Conservation (phyloP, 345 rosid genomes). For the Cardamine occulta region DNA sequence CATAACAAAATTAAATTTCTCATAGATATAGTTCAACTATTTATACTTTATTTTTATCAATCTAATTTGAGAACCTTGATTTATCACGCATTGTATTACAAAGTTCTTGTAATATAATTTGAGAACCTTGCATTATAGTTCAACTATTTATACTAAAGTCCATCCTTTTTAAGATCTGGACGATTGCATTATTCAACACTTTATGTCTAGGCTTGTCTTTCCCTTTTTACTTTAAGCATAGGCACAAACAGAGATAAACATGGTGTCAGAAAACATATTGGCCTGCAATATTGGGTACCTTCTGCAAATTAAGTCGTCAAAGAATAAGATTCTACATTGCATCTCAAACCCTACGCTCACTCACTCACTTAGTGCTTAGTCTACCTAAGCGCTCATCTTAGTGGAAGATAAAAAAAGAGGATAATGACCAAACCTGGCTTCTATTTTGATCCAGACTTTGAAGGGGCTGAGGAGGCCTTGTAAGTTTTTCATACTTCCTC, state of each 20-base stretch:
- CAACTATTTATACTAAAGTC: conserved; percentile 61
- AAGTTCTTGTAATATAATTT: no score
- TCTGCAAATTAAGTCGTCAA: conserved; percentile 1
- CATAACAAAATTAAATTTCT: no score
- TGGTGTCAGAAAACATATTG: conserved; percentile 31
- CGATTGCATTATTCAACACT: conserved; percentile 67
- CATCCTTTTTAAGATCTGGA: conserved; percentile 77
- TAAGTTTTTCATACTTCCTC: conserved; percentile 52
- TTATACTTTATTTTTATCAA: no score
- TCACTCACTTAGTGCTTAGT: neutral
- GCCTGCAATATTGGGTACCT: conserved; percentile 19
- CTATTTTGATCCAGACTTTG: conserved; percentile 67
- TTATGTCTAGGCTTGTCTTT: conserved; percentile 70
- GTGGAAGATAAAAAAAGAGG: neutral
- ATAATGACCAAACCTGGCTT: conserved; percentile 52
- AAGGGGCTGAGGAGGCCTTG: conserved; percentile 58
- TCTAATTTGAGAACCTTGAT: no score
- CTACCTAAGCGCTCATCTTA: neutral
- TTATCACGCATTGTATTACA: no score
- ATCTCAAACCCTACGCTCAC: conserved; percentile 13
- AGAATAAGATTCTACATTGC: conserved; percentile 17
- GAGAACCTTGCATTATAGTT: no score
- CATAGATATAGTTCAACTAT: no score
- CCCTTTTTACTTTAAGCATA: conserved; percentile 53
- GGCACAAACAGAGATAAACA: conserved; percentile 28